Evolutionary conservation across 352 stramenopile genomes (phyloP), one percentile per base, ranked within the genome.

Genomic region (Blastocystis sp.): DNA sequence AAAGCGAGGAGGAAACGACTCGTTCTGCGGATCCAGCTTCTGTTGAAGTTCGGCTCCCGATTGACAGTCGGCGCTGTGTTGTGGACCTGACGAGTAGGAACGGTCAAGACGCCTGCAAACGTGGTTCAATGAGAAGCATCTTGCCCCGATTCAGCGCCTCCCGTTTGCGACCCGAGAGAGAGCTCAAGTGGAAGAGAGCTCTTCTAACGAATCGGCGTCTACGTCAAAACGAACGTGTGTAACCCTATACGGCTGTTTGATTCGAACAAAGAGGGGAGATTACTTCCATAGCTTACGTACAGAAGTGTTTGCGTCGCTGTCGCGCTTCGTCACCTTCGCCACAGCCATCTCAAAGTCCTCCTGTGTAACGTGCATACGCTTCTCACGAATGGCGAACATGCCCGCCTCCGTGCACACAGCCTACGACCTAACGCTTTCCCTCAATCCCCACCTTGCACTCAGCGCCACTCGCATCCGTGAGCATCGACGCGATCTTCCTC

Each of bases 261-360:
- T n/a, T n/a, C n/a, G 33, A n/a, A 39, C 21, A 66, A 85, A 85
- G 31, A 66, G 70, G 6, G 51, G 26, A 41, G 2, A 37, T 93
- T 98, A 99, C 95, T 99, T 99, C 97, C 97, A 99, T 82, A 99
- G 94, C 93, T 98, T 98, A 92, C 97, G 96, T 91, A 99, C 96
- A 92, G 95, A 98, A 93, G 98, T 98, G 92, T 97, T 96, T 91
- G 91, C 90, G 91, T 99, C 97, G 76, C 94, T 95, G 91, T 99
- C 97, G 93, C 99, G 99, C 96, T 99, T 99, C 97, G 99, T 99
- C 82, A 99, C 97, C 94, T 99, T 99, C 76, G 95, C 97, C 33
- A 99, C 97, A 13, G 97, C 96, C 97, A 99, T 99, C 92, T 99
- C 97, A 92, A 99, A 99, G 93, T 99, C 97, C 93, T 99, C 97